A percentile compares a stretch with the other conserved stretches of the same genome.
These are phyloP conservation scores for Cyberlindnera xishuangbannaensis DNA, from an alignment of 805 yeast species.

Conservation along the genomic window DNA sequence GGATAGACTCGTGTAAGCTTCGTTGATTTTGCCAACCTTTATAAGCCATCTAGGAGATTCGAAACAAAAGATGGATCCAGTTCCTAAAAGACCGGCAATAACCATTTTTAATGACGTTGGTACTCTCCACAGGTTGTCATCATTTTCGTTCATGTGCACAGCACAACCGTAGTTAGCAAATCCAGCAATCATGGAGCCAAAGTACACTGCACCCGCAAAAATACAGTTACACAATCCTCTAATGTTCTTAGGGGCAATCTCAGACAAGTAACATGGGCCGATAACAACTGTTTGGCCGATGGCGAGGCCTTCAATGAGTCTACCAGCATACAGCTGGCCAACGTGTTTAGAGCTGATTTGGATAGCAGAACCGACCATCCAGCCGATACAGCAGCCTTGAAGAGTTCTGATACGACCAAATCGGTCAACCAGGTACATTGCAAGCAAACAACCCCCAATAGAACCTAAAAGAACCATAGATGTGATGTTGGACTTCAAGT, in stretches of 20 bases:
- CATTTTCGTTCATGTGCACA: conserved; percentile 32
- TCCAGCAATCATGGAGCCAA: conserved; percentile 46
- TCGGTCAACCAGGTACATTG: conserved; percentile 42
- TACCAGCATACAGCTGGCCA: conserved; percentile 51
- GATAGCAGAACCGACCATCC: conserved; percentile 42
- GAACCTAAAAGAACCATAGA: conserved; percentile 56
- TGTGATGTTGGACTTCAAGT: conserved; percentile 45
- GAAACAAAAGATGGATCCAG: conserved; percentile 7
- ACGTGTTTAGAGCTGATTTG: conserved; percentile 40
- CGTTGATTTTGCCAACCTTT: conserved; percentile 6
- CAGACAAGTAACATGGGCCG: conserved; percentile 51
- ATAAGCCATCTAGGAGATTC: conserved; percentile 13
- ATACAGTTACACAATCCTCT: conserved; percentile 48
- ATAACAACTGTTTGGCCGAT: conserved; percentile 53
- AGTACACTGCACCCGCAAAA: conserved; percentile 52
- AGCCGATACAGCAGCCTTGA: conserved; percentile 36
- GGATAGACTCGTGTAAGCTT: conserved; percentile 27
- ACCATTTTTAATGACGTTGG: conserved; percentile 45
- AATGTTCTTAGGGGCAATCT: conserved; percentile 45
- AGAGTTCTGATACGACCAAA: conserved; percentile 47
- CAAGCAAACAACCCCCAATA: conserved; percentile 46
- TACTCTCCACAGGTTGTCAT: conserved; percentile 43
- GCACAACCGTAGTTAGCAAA: conserved; percentile 48
- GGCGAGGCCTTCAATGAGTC: conserved; percentile 49
- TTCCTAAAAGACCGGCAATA: conserved; percentile 32